Evolutionary conservation across 2,329 filamentous ascomycete species (phyloP), one percentile per base, ranked within the genome.

Genomic region (Fusarium sp.): DNA sequence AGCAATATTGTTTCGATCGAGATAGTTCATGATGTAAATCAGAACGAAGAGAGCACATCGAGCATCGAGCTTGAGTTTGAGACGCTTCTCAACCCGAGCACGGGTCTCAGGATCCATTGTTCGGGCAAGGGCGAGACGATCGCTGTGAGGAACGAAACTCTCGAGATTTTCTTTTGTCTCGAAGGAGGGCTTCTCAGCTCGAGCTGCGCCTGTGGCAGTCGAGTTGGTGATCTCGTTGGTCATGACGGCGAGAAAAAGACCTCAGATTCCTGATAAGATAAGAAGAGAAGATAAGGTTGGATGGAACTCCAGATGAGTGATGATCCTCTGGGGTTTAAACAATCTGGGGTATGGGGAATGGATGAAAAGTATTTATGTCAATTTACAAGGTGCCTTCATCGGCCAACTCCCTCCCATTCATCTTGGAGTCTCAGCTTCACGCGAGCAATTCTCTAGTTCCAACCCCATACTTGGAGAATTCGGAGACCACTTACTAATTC

Each of bases 1-100:
- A 4, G 90, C 90, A 69, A 93, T 92, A 78, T 92, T 91, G 79
- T 91, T 91, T 38, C 90, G 84, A 75, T 92, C 90, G 35, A 91
- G 84, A 79, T 93, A 94, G 82, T 94, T 94, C 80, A 84, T 86
- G 78, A 94, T 93, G 77, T 94, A 94, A 83, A 94, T 92, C 72
- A 94, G 79, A 54, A 94, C 89, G 63, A 94, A 88, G 74, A 92
- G 88, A 84, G 79, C 91, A 83, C 79, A 94, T 64, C 92, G 87
- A n/a, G 86, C 75, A 78, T 95, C 93, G 57, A 95, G 90, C 82
- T 94, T 95, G 73, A 90, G 87, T 79, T 90, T 87, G 75, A 95
- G 82, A 42, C 85, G 86, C 79, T 87, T 89, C 81, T 95, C 92
- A n/a, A 91, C 86, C 6, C 61, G 42, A 22, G 61, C 61, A 22